Evolutionary conservation across 1,284 basidiomycete genomes (phyloP).

Genomic region (Marasmius tenuissimus): DNA sequence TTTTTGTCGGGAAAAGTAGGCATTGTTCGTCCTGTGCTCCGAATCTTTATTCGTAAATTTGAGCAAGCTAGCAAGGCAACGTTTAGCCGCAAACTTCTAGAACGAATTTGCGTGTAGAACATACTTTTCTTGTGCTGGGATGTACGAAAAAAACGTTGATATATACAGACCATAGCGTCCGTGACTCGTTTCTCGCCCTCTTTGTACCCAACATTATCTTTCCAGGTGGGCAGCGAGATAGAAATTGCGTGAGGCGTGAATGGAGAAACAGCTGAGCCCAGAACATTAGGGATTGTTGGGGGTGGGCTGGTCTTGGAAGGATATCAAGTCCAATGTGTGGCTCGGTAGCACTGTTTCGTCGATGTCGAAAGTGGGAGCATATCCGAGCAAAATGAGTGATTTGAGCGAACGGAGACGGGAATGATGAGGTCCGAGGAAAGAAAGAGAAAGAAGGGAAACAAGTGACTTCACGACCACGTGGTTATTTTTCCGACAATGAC

Average conservation of each 20-base stretch:
- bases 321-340: too few relatives aligned
- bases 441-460: too few relatives aligned
- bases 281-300: too few relatives aligned
- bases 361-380: too few relatives aligned
- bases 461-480: too few relatives aligned
- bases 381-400: too few relatives aligned
- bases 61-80: slow-evolving; percentile 64
- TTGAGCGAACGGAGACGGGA: too few relatives aligned
- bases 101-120: slow-evolving; percentile 20
- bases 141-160: slow-evolving; percentile 96
- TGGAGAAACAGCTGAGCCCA: slow-evolving; percentile 64
- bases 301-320: too few relatives aligned
- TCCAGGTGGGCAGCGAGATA: slow-evolving; percentile 95
- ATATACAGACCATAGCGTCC: slow-evolving; percentile 88
- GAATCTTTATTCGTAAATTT: slow-evolving; percentile 77
- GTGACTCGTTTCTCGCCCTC: slow-evolving; percentile 86
- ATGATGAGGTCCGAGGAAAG: too few relatives aligned
- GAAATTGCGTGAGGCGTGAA: slow-evolving; percentile 90
- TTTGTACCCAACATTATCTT: slow-evolving; percentile 92
- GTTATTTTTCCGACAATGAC: too few relatives aligned
- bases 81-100: not conserved
- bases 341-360: too few relatives aligned
- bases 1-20: slow-evolving; percentile 77
- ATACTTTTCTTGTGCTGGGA: slow-evolving; percentile 82
- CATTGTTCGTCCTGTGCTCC: slow-evolving; percentile 69